Evolutionary conservation across 108 stramenopile genomes (phyloP), one percentile per base, ranked within the genome.

Genomic region (Skeletonema potamos): DNA sequence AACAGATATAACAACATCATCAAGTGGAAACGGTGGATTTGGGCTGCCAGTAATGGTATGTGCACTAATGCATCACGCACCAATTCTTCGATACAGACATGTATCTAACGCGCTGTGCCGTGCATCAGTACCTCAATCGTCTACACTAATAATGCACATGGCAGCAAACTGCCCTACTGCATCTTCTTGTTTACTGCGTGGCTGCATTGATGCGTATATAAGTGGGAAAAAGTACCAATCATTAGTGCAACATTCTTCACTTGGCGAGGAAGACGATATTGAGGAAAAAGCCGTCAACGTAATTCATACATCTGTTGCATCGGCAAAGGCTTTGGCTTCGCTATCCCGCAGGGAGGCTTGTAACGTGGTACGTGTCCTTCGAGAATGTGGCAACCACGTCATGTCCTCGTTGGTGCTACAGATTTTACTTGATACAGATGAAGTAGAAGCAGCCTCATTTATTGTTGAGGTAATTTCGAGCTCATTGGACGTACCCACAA

Each of bases 21-120:
- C 76, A 6, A 54, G 59, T 61, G 72, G 77, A 18, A 62, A 28
- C 22, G 71, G 77, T 6, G 61, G 72, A 18, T 63, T 60, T 26
- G 34, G 54, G 8, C 59, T 77, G 44, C 44, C 70, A 34, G 70
- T 87, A 3, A 83, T 84, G 57, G 59, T 89, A 8, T 68, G 79
- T 20, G 70, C 81, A 8, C 64, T 90, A 26, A 77, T 90, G 85
- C 82, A 89, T 71, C 74, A 89, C 76, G 81, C 88, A 2, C 87
- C 89, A 30, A 70, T 84, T 26, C 41, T 92, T 41, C 62, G 74
- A 65, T 83, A 89, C n/a, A 56, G 74, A 30, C 89, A 92, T 68
- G 85, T 89, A 26, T 86, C 92, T 85, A 69, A 60, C 27, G 89
- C 92, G 3, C 62, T 92, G 13, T 92, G 92, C 61, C 76, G 89